Evolutionary conservation across 345 rosid genomes (phyloP), one percentile per base, ranked within the genome.

Genomic region (Eucalyptus marginata): DNA sequence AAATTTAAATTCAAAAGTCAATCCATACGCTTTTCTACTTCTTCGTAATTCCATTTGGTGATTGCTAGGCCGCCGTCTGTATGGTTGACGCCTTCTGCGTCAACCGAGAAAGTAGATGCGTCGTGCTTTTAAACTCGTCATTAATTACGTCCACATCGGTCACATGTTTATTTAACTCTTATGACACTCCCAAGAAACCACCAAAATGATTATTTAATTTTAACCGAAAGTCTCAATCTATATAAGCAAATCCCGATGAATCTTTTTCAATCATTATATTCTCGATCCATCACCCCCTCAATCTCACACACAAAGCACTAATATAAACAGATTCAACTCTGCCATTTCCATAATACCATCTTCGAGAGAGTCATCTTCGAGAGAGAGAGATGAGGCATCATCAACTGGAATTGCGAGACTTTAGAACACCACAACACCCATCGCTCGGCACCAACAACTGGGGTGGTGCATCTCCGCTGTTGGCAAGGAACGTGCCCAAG

Each of bases 381-480:
- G 71, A 86, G 88, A 43, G 17, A 86, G 56, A 40, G 79, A 86
- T 64, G 88, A 88, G 68, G 87, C 91, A 90, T 10, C 49, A 81
- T 90, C 92, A 90, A 87, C 89, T 90, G 87, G 90, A 88, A 49
- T 7, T 90, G 8, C 9, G 88, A 81, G 94, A 90, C 17, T 95
- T 94, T 49, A 93, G 95, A 90, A 93, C 97, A 87, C 96, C 96
- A 7, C 94, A 93, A 25, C 95, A 93, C 80, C 95, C 95, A 14
- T 92, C 95, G 79, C 59, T 87, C 51, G 95, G 95, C 49, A 93
- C 92, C 80, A 94, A 93, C 89, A 88, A 91, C 86, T 93, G 97
- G 97, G 97, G 97, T 3, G 94, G 94, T 49, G 93, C 93, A 10
- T 95, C 96, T 49, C 97, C 96, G 3, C 71, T 95, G 92, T 71